Conservation (phyloP, 148 eudicot species). For the Spergularia marina region DNA sequence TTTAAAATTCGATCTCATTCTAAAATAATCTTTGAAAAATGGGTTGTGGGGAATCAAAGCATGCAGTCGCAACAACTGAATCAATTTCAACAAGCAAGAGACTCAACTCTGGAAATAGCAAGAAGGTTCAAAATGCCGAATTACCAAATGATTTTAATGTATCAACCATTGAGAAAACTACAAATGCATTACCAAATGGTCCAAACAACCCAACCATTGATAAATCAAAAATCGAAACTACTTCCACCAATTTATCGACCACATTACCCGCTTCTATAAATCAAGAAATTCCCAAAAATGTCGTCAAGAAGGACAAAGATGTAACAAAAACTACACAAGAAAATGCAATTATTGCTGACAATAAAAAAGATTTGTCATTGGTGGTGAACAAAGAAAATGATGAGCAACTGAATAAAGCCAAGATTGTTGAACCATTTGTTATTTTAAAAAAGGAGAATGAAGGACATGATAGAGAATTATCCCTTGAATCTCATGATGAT, state of each 20-base stretch:
- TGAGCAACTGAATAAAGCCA: neutral
- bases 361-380: neutral
- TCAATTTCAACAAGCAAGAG: slow-evolving; percentile 32
- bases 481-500: neutral
- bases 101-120: slow-evolving; percentile 12
- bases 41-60: slow-evolving; percentile 70
- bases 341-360: neutral
- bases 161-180: neutral
- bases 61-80: slow-evolving; percentile 37
- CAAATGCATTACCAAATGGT: neutral
- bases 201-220: neutral
- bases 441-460: neutral
- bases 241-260: neutral
- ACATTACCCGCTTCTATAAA: too few relatives aligned
- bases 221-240: neutral
- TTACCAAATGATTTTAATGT: neutral
- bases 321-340: neutral
- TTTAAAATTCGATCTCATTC: neutral
- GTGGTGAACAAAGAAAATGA: neutral
- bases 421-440: neutral
- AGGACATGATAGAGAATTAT: neutral
- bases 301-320: neutral
- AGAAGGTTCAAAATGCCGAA: neutral
- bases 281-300: neutral
- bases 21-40: slow-evolving; percentile 16